Conservation (phyloP, 1,284 basidiomycete species). For the Moniliella sp. region DNA sequence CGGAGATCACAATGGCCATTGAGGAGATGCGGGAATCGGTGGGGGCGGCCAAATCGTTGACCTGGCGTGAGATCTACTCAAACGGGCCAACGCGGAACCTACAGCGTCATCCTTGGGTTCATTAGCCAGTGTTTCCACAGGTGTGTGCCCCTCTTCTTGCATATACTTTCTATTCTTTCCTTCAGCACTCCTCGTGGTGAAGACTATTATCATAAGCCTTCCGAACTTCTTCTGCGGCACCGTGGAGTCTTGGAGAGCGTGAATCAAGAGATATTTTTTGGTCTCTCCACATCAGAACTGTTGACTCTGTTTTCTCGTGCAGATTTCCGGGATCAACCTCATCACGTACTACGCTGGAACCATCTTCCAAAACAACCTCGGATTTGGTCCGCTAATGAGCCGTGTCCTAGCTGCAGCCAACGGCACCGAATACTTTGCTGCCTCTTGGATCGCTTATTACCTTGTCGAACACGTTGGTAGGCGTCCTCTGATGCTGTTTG, state of each 20-base stretch:
- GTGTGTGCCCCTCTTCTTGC: too few relatives aligned
- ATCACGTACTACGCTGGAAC: constrained; percentile 15
- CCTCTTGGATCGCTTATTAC: constrained; percentile 23
- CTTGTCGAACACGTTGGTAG: constrained; percentile 36
- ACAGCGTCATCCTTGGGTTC: constrained; percentile 24
- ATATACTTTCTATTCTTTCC: too few relatives aligned
- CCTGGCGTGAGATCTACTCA: constrained; percentile 16
- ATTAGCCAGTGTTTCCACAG: constrained; percentile 30
- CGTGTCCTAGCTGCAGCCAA: constrained; percentile 27
- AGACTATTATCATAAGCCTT: too few relatives aligned
- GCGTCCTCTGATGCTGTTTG: constrained; percentile 21
- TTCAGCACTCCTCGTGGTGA: too few relatives aligned
- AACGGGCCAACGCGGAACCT: constrained; percentile 26
- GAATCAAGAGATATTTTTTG: too few relatives aligned
- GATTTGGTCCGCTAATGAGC: constrained; percentile 14
- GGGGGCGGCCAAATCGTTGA: constrained; percentile 6
- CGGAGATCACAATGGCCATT: constrained; percentile 12
- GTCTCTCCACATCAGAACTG: too few relatives aligned
- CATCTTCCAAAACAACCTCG: constrained; percentile 21
- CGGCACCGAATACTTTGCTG: constrained; percentile 29
- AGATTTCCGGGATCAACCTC: constrained; percentile 25
- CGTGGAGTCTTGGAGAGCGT: too few relatives aligned
- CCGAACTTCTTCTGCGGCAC: too few relatives aligned
- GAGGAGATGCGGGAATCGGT: constrained; percentile 18
- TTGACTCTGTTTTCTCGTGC: too few relatives aligned